phyloP scores from a whole-genome alignment of 78 protist species.

The Dictyostelium purpureum region DNA sequence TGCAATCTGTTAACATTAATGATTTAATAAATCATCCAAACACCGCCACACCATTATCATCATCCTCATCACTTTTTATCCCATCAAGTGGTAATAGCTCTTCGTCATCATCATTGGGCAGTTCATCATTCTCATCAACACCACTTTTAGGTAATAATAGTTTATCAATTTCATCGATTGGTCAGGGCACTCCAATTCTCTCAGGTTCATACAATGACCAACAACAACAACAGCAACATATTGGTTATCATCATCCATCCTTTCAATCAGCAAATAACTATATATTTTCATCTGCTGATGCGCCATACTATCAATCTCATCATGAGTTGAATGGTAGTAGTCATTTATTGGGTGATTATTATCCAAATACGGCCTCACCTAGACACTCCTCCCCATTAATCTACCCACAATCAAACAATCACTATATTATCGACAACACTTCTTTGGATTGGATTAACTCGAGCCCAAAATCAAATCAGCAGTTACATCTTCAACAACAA shows the following conservation, averaged over 20 bases:
- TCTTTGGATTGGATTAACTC: constrained; percentile 5
- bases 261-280: background rate
- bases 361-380: background rate
- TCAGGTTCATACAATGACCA: no score
- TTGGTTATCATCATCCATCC: background rate
- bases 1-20: background rate
- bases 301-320: background rate
- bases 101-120: background rate
- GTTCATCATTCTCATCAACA: background rate
- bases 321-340: background rate
- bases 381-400: background rate
- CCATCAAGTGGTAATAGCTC: background rate
- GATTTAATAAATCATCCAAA: background rate
- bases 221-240: no score
- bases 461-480: background rate
- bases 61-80: background rate
- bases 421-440: background rate
- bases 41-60: background rate
- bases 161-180: background rate
- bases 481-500: constrained; percentile 1
- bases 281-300: background rate
- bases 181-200: background rate
- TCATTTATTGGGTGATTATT: background rate
- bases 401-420: background rate
- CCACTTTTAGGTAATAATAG: background rate